These are phyloP conservation scores for Leavenworthia alabamica DNA, from an alignment of 345 rosid species.

Conservation along the genomic window DNA sequence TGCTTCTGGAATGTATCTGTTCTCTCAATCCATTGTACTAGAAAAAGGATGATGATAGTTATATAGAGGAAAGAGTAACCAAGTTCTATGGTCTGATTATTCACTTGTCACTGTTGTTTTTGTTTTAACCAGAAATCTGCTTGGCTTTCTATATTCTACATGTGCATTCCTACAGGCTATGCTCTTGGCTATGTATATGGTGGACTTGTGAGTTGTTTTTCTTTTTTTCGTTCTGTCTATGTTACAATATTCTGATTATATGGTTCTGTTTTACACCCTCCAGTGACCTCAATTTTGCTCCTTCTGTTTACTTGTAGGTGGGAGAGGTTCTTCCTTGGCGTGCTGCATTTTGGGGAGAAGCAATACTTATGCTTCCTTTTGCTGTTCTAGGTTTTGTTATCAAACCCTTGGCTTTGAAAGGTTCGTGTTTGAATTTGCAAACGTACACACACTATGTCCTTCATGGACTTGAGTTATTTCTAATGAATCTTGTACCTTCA, in stretches of 20 bases:
- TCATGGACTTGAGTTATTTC: constrained; percentile 5
- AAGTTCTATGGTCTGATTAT: too few relatives aligned
- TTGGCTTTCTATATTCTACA: constrained; percentile 89
- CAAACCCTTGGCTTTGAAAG: constrained; percentile 89
- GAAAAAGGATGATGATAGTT: not conserved
- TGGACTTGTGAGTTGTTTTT: constrained; percentile 56
- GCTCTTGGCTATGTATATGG: constrained; percentile 91
- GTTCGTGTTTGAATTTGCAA: constrained; percentile 30
- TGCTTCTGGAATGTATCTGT: constrained; percentile 6
- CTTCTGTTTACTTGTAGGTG: constrained; percentile 39
- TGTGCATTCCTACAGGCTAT: constrained; percentile 92
- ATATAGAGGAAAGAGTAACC: not conserved
- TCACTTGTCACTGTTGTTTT: constrained; percentile 5
- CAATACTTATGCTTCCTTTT: constrained; percentile 87
- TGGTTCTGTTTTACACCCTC: not conserved
- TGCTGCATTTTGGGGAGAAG: constrained; percentile 85
- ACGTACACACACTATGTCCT: not conserved
- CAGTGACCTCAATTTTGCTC: not conserved
- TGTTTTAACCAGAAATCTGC: constrained; percentile 62
- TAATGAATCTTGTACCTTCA: constrained; percentile 34
- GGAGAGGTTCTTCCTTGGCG: constrained; percentile 74
- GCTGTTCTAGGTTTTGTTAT: constrained; percentile 65
- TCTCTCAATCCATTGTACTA: not conserved
- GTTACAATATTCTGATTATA: not conserved
- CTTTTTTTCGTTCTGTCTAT: not conserved